Base-by-base conservation (phyloP, 768 basidiomycete genomes). In the Tephrocybe rancida region DNA sequence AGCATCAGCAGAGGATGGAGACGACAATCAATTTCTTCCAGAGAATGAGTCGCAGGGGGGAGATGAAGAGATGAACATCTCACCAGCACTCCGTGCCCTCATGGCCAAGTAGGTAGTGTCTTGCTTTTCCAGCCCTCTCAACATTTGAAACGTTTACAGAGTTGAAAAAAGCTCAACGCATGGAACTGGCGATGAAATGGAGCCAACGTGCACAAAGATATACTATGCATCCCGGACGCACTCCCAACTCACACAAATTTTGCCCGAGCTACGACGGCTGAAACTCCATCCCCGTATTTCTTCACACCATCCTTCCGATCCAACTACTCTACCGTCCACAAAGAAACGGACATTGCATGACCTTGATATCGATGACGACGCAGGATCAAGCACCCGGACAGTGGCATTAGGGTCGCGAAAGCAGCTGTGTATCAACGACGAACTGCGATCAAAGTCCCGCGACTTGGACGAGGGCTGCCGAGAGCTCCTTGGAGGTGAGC, bases 141-240 rank as follows among this genome's bases (percentile, higher is more conserved):
- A 16, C 44, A 29, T 27, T 50, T 61, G 25, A 64, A 48, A 39
- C 42, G 2, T 48, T 29, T 1, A 30, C 42, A 74, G 70, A 55
- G 64, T 73, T 14, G 73, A 77, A 50, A 72, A 69, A 58, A 56
- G 59, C 25, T 63, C 69, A 44, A 64, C 57, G 43, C 52, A 37
- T 16, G 60, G 52, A 14, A 55, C 29, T 39, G 54, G 22, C 43
- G 62, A 69, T 21, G 65, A 69, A 49, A 73, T 73, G 41, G 86
- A 86, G 52, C 78, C 79, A 14, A 77, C 79, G 3, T 90, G 88
- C 63, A 88, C 84, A 32, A 90, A 93, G 76, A 87, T 98, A 55
- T 97, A 85, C 68, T 97, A 95, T 64, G 90, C 95, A 0, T 98
- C 97, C 0, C 80, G 96, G 27, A 99, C 96, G 0, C 96, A 99